Base-by-base conservation (phyloP, 495 filamentous ascomycete genomes). In the Parathielavia hyrcaniae region DNA sequence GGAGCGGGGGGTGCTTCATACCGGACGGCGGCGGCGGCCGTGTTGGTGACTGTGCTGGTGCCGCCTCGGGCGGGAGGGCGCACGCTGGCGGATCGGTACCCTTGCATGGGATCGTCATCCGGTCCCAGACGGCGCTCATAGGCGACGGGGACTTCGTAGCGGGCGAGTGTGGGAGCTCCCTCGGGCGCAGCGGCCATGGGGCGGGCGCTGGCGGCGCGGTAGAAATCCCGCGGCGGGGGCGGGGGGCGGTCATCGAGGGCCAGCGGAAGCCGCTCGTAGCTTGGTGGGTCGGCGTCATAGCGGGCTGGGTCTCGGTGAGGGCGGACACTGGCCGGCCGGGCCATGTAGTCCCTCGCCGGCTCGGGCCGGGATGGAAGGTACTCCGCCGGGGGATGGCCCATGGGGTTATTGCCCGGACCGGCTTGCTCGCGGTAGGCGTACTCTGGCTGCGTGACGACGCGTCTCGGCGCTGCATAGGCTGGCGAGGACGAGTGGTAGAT, bases 281-380 rank as follows among this genome's bases (percentile, higher is more conserved):
- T 44, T 1, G 58, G 17, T 0, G 36, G 35, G n/a, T 26, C 39
- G 8, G 39, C 41, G 8, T 66, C 64, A 45, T 66, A 66, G 13
- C 54, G 59, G 3, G 40, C 16, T 1, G 55, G 22, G 4, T 66
- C 63, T 43, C 52, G 13, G 7, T 61, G 49, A 4, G 84, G 84
- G 51, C 82, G 79, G 20, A 83, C 79, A 66, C 83, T 87, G 10
- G 77, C 61, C 32, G 81, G 73, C 55, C 83, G 73, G 23, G 83
- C 63, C n/a, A 81, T 65, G 51, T 81, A 79, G 39, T 84, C 81
- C 17, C 77, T 73, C 13, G 80, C 71, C 7, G 72, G 40, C 34
- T 78, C 75, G 2, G 68, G 64, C 47, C 76, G 66, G 17, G 75
- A 59, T 35, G 74, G 73, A 30, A 73, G 60, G 40, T 75, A 76